Evolutionary conservation across 805 yeast species (phyloP).

Genomic region (Yarrowia porcina): DNA sequence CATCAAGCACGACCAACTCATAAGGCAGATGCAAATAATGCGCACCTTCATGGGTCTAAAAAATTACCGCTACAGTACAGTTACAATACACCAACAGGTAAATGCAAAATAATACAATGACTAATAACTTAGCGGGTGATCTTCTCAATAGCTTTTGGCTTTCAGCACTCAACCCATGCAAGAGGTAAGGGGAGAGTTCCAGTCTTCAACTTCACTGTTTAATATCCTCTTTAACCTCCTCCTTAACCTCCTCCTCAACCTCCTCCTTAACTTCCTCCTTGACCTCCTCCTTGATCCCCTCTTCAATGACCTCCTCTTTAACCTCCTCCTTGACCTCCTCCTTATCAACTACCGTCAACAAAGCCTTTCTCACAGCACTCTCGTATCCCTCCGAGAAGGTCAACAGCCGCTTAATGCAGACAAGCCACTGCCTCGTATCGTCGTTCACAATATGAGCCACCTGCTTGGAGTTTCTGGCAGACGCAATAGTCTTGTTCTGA

Average conservation of each 20-base stretch:
- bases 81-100: neutral
- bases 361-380: neutral
- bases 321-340: neutral
- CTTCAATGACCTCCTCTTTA: neutral
- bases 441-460: constrained; percentile 74
- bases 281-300: neutral
- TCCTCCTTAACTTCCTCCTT: neutral
- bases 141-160: neutral
- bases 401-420: constrained; percentile 69
- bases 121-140: neutral
- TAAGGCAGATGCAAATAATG: too few relatives aligned
- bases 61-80: too few relatives aligned
- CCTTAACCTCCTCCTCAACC: neutral
- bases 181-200: neutral
- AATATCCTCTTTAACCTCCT: neutral
- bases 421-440: constrained; percentile 77
- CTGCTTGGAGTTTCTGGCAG: constrained; percentile 41
- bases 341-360: neutral
- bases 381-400: constrained; percentile 45
- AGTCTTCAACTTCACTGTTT: too few relatives aligned
- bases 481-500: constrained; percentile 46
- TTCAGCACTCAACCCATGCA: neutral
- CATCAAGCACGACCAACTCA: too few relatives aligned
- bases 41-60: too few relatives aligned
- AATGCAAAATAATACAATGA: neutral